A percentile compares a stretch with the other conserved stretches of the same genome.
Evolutionary conservation across 106 monocot genomes (phyloP).

Genomic region (Triglochin maritima): DNA sequence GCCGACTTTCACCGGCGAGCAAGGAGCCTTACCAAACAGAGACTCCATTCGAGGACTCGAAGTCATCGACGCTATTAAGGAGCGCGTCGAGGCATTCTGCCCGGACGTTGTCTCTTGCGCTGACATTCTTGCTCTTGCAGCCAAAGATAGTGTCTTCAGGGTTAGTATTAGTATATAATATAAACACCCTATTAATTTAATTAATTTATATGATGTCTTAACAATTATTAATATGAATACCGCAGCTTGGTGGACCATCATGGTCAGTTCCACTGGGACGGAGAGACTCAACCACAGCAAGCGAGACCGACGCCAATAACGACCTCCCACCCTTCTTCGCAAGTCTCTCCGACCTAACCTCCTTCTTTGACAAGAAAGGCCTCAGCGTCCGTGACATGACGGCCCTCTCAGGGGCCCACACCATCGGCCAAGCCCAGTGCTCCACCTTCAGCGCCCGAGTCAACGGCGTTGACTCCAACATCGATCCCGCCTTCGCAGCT

Average conservation of each 20-base stretch:
- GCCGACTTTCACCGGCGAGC: slow-evolving; percentile 11
- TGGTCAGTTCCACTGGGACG: background rate
- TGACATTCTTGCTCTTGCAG: slow-evolving; percentile 38
- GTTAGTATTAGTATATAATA: slow-evolving; percentile 8
- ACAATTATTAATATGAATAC: background rate
- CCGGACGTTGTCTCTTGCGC: slow-evolving; percentile 46
- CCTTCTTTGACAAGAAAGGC: slow-evolving; percentile 12
- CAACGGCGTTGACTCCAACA: slow-evolving; percentile 14
- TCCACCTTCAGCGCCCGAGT: slow-evolving; percentile 11
- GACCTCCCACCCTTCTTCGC: slow-evolving; percentile 6
- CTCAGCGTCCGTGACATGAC: slow-evolving; percentile 10
- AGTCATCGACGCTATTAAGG: slow-evolving; percentile 28
- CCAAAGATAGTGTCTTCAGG: slow-evolving; percentile 23
- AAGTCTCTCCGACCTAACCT: slow-evolving; percentile 8
- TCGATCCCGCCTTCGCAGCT: slow-evolving; percentile 10
- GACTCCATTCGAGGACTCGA: slow-evolving; percentile 16
- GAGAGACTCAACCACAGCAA: background rate
- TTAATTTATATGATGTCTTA: background rate
- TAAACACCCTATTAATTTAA: background rate
- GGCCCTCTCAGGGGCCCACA: slow-evolving; percentile 20
- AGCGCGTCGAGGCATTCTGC: slow-evolving; percentile 20
- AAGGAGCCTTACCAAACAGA: slow-evolving; percentile 17
- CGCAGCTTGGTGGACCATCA: slow-evolving; percentile 6
- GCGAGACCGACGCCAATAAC: slow-evolving; percentile 2
- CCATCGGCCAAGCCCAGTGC: slow-evolving; percentile 22